Conservation (phyloP, 352 stramenopile genomes). For the Blastocystis sp. region DNA sequence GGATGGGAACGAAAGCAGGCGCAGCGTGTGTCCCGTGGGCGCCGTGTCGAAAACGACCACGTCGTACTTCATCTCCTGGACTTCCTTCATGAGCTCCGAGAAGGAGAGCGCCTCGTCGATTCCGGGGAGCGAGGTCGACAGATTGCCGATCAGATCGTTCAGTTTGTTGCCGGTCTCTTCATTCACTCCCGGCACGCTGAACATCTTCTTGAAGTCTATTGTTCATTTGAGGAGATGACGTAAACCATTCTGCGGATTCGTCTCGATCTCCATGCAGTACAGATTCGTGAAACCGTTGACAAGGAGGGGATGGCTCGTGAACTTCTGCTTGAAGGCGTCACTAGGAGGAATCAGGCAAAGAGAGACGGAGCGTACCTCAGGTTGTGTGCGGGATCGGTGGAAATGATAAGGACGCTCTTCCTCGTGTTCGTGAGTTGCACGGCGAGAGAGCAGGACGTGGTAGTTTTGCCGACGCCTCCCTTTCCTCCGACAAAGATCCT, state of each 20-base stretch:
- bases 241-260: slow-evolving; percentile 75
- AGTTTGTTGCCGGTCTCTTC: slow-evolving; percentile 47
- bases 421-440: slow-evolving; percentile 87
- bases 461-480: slow-evolving; percentile 92
- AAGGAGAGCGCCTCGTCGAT: slow-evolving; percentile 99
- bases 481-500: slow-evolving; percentile 94
- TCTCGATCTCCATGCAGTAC: slow-evolving; percentile 97
- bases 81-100: slow-evolving; percentile 95
- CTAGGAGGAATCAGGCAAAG: too few species aligned
- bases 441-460: slow-evolving; percentile 94
- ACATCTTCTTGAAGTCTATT: slow-evolving; percentile 56
- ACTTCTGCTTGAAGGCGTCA: slow-evolving; percentile 98
- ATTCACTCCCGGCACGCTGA: slow-evolving; percentile 21
- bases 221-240: slow-evolving; percentile 2
- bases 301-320: slow-evolving; percentile 92
- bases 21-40: slow-evolving; percentile 94
- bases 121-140: slow-evolving; percentile 94
- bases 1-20: slow-evolving; percentile 93
- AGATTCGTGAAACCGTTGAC: slow-evolving; percentile 97
- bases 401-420: slow-evolving; percentile 95
- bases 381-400: slow-evolving; percentile 99
- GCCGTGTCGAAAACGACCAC: slow-evolving; percentile 98
- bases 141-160: slow-evolving; percentile 89
- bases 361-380: slow-evolving; percentile 81
- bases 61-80: slow-evolving; percentile 94